Evolutionary conservation across 164 flowering plant genomes (phyloP).

Genomic region (Hamamelis virginiana): DNA sequence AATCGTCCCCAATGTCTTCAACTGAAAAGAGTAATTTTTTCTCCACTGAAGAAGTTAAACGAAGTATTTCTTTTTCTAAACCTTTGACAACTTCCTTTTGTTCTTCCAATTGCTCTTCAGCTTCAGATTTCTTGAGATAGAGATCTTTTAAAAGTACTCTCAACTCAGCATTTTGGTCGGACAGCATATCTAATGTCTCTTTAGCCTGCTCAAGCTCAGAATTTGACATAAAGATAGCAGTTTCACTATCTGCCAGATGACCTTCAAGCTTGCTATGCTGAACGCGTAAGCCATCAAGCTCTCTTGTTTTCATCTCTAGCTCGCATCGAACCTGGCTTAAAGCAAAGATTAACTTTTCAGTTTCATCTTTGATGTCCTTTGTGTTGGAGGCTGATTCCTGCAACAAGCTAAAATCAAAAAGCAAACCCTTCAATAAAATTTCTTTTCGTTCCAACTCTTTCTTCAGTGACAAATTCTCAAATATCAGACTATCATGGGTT

Average conservation of each 20-base stretch:
- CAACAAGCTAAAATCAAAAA: constrained; percentile 74
- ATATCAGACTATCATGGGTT: constrained; percentile 20
- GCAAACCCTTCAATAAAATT: constrained; percentile 61
- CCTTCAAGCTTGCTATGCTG: constrained; percentile 46
- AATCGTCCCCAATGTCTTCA: constrained; percentile 40
- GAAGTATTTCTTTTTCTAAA: constrained; percentile 69
- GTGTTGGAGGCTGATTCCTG: constrained; percentile 77
- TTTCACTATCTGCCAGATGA: constrained; percentile 41
- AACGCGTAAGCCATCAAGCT: constrained; percentile 44
- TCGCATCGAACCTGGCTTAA: constrained; percentile 46
- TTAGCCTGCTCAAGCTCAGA: constrained; percentile 56
- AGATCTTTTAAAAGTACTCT: constrained; percentile 56
- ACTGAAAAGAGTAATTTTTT: constrained; percentile 33
- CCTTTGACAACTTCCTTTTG: constrained; percentile 46
- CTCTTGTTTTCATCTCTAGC: constrained; percentile 41
- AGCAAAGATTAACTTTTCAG: constrained; percentile 40
- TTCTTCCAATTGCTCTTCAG: constrained; percentile 64
- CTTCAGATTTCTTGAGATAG: constrained; percentile 38
- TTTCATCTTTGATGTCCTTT: constrained; percentile 64
- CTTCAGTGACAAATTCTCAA: constrained; percentile 49
- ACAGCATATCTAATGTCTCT: constrained; percentile 35
- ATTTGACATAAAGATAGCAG: constrained; percentile 36
- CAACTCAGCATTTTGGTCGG: constrained; percentile 58
- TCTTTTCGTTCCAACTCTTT: constrained; percentile 62
- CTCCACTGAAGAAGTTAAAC: constrained; percentile 40